phyloP scores from a whole-genome alignment of 164 flowering plant species.

The Chloranthus sessilifolius region DNA sequence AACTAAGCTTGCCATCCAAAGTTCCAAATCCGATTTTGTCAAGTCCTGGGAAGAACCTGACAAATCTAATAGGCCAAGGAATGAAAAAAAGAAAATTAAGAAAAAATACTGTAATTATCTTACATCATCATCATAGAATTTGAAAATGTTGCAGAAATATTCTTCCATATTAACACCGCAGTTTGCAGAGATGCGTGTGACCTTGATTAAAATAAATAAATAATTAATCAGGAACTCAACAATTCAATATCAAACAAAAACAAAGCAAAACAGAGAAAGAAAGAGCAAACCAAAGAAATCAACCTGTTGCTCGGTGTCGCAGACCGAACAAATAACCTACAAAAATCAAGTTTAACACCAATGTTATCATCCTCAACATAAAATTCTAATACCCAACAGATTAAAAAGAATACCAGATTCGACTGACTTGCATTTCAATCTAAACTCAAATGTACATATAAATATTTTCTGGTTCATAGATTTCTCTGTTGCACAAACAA shows the following conservation, averaged over 20 bases:
- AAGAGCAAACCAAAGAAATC: constrained; percentile 1
- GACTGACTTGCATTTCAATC: too few species aligned
- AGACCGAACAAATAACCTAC: constrained; percentile 68
- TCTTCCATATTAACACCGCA: constrained; percentile 98
- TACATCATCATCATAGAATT: constrained; percentile 93
- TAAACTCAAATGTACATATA: too few species aligned
- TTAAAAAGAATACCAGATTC: too few species aligned
- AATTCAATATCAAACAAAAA: too few species aligned
- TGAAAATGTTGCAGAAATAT: constrained; percentile 82
- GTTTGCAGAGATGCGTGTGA: constrained; percentile 58
- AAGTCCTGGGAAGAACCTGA: too few species aligned
- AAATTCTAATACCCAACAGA: too few species aligned
- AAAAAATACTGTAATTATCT: constrained; percentile 8
- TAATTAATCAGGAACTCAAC: background rate
- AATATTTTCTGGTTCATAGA: too few species aligned
- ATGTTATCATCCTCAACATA: constrained; percentile 11
- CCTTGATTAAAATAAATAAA: constrained; percentile 30
- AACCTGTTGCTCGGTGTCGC: constrained; percentile 79
- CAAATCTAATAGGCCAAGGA: background rate
- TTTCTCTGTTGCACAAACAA: too few species aligned
- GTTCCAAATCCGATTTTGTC: too few species aligned
- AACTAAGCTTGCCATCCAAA: too few species aligned
- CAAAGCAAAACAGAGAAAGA: background rate
- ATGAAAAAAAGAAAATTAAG: background rate
- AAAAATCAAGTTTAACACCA: constrained; percentile 4